Conservation (phyloP, 768 basidiomycete species). For the Russula griseocarnosa region DNA sequence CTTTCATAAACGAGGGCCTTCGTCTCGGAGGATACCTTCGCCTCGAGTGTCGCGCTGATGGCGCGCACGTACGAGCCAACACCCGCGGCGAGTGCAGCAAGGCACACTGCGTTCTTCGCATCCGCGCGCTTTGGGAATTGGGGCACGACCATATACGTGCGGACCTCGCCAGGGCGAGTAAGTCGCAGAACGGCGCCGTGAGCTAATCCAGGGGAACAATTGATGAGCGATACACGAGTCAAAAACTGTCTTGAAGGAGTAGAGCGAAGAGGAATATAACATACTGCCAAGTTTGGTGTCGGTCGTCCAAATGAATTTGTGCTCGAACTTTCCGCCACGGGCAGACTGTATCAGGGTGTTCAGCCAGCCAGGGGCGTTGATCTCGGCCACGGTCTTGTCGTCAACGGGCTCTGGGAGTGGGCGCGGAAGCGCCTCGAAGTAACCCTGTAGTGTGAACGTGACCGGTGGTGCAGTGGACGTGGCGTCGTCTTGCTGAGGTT, state of each 20-base stretch:
- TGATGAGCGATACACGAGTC: background rate
- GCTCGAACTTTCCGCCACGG: conserved; percentile 45
- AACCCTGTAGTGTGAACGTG: conserved; percentile 45
- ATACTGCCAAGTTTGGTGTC: conserved; percentile 44
- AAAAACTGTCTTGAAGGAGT: no score
- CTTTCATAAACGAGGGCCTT: conserved; percentile 44
- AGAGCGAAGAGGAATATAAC: conserved; percentile 28
- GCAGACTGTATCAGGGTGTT: conserved; percentile 50
- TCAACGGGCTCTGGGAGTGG: conserved; percentile 57
- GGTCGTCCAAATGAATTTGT: conserved; percentile 44
- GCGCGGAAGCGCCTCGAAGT: conserved; percentile 61
- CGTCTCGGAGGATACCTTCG: conserved; percentile 44
- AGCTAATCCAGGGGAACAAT: conserved; percentile 36
- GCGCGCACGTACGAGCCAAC: conserved; percentile 53
- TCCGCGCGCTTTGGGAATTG: conserved; percentile 57
- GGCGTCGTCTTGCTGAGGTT: conserved; percentile 20
- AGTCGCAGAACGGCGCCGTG: conserved; percentile 63
- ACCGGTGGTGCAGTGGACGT: conserved; percentile 17
- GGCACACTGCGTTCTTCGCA: conserved; percentile 64
- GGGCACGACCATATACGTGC: conserved; percentile 61
- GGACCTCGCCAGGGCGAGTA: conserved; percentile 47
- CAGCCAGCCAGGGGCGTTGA: conserved; percentile 54
- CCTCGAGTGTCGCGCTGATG: conserved; percentile 42
- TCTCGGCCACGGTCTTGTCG: conserved; percentile 44
- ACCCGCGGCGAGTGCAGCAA: conserved; percentile 62